A percentile compares a stretch with the other conserved stretches of the same genome.
Evolutionary conservation across 208 protist species (phyloP).

Genomic region (Leishmania aethiopica): DNA sequence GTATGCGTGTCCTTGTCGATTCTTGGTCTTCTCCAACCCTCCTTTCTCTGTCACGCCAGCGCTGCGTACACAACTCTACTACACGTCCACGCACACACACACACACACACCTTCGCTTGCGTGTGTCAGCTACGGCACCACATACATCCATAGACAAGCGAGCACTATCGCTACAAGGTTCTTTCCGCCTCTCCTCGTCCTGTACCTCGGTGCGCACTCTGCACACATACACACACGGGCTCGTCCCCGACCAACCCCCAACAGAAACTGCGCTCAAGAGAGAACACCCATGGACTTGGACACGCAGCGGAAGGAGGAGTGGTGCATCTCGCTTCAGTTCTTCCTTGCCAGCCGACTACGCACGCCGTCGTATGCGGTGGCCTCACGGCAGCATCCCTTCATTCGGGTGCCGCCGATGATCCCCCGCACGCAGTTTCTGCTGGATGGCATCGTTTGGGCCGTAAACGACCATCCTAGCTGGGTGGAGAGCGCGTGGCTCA

Average conservation of each 20-base stretch:
- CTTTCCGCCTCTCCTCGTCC: not conserved
- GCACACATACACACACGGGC: not conserved
- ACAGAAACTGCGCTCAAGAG: not conserved
- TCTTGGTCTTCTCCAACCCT: not conserved
- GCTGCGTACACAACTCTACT: not conserved
- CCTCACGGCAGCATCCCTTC: constrained; percentile 33
- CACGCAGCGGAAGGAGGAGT: constrained; percentile 53
- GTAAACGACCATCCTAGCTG: constrained; percentile 63
- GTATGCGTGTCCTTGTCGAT: not conserved
- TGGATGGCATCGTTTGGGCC: constrained; percentile 80
- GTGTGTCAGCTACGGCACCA: not conserved
- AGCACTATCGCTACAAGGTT: not conserved
- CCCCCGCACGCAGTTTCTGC: constrained; percentile 69
- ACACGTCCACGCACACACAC: not conserved
- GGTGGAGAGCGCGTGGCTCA: constrained; percentile 61
- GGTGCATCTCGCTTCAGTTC: constrained; percentile 56
- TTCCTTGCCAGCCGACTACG: constrained; percentile 61
- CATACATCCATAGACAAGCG: not conserved
- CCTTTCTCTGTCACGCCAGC: not conserved
- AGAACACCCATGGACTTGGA: constrained; percentile 31
- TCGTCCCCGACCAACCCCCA: not conserved
- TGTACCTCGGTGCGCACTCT: not conserved
- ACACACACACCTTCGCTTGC: not conserved
- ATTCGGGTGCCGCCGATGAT: constrained; percentile 53
- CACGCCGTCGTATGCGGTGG: constrained; percentile 48